Conservation (phyloP, 2,329 filamentous ascomycete species). For the Alternaria viburni region DNA sequence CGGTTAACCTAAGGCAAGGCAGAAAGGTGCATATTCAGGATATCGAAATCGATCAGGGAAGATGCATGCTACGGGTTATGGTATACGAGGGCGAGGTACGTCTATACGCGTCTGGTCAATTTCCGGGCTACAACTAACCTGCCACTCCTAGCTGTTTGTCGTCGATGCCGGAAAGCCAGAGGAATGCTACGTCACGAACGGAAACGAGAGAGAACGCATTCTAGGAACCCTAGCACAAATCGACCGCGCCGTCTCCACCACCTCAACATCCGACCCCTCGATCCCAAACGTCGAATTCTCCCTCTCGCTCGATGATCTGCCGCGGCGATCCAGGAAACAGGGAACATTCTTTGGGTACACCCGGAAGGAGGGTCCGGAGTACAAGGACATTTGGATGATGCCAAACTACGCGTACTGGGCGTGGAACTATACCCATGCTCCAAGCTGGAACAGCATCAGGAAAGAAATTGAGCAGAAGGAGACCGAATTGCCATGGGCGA, state of each 20-base stretch:
- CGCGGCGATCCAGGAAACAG: slow-evolving; percentile 34
- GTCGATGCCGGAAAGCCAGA: slow-evolving; percentile 40
- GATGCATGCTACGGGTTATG: slow-evolving; percentile 43
- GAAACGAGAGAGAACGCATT: slow-evolving; percentile 45
- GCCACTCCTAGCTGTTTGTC: slow-evolving; percentile 33
- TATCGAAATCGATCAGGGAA: slow-evolving; percentile 35
- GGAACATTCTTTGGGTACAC: slow-evolving; percentile 42
- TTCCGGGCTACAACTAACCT: slow-evolving; percentile 8
- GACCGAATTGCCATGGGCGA: slow-evolving; percentile 28
- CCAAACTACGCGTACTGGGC: slow-evolving; percentile 46
- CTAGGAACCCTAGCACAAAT: slow-evolving; percentile 44
- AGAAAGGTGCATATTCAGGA: slow-evolving; percentile 36
- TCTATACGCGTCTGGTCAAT: neutral
- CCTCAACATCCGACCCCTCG: slow-evolving; percentile 32
- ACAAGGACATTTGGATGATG: slow-evolving; percentile 44
- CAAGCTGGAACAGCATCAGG: slow-evolving; percentile 44
- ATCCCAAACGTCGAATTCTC: slow-evolving; percentile 43
- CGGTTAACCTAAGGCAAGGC: slow-evolving; percentile 32
- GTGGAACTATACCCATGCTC: slow-evolving; percentile 45
- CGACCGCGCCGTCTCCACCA: slow-evolving; percentile 37
- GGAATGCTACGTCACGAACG: slow-evolving; percentile 41
- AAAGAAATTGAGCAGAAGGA: slow-evolving; percentile 35
- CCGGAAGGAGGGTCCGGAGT: slow-evolving; percentile 33
- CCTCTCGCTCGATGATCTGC: slow-evolving; percentile 41
- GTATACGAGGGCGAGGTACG: slow-evolving; percentile 41